phyloP scores from a whole-genome alignment of 2,329 filamentous ascomycete species.

The Fusarium irregulare region DNA sequence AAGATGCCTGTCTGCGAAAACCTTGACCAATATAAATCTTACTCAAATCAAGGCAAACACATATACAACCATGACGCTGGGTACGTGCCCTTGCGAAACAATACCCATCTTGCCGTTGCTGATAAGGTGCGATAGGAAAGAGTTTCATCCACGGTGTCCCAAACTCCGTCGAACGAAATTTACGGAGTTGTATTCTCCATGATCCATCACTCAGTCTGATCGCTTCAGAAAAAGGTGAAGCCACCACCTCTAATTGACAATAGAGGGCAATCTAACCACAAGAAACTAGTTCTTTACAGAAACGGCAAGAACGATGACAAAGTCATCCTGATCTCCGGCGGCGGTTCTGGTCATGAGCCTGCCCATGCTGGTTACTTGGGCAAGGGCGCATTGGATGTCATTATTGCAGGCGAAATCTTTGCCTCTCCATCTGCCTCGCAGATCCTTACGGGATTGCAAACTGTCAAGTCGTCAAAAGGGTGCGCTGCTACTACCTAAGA shows the following conservation, averaged over 20 bases:
- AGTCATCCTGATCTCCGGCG: conserved; percentile 59
- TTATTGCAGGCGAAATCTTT: conserved; percentile 72
- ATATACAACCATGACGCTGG: background rate
- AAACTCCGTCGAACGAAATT: background rate
- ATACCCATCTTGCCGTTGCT: background rate
- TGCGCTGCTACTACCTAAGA: background rate
- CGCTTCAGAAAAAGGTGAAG: background rate
- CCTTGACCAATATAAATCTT: background rate
- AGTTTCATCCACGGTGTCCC: background rate
- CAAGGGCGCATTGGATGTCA: conserved; percentile 68
- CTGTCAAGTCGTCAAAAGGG: background rate
- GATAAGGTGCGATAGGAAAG: background rate
- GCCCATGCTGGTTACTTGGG: conserved; percentile 74
- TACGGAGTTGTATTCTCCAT: background rate
- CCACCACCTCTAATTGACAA: too few species aligned
- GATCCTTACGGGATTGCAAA: conserved; percentile 55
- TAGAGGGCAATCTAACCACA: background rate
- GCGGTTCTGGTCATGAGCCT: conserved; percentile 69
- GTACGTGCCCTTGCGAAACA: background rate
- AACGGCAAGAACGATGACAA: background rate
- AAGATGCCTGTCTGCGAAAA: background rate
- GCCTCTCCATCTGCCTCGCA: conserved; percentile 72
- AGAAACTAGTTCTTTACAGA: background rate
- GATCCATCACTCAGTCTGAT: background rate
- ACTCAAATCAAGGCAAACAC: background rate